phyloP scores from a whole-genome alignment of 2,329 filamentous ascomycete species.

The Pseudogymnoascus sp. region DNA sequence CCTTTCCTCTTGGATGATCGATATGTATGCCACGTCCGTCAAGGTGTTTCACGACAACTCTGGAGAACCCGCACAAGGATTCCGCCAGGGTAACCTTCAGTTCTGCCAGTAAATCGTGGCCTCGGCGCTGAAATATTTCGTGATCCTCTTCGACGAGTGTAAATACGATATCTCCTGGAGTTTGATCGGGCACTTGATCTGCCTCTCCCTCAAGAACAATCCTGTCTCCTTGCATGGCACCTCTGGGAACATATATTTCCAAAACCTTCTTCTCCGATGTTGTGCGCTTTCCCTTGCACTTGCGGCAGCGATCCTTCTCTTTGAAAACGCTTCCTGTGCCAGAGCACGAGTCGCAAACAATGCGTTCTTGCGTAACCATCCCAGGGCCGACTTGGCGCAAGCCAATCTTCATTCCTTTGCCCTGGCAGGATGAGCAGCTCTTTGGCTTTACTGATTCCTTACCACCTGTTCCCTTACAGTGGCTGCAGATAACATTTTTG shows the following conservation, averaged over 20 bases:
- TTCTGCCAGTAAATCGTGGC: slow-evolving; percentile 75
- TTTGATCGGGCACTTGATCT: slow-evolving; percentile 82
- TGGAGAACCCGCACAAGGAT: slow-evolving; percentile 79
- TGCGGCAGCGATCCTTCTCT: slow-evolving; percentile 97
- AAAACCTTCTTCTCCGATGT: slow-evolving; percentile 86
- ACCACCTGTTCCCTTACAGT: slow-evolving; percentile 82
- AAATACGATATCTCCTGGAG: slow-evolving; percentile 90
- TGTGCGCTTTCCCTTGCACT: slow-evolving; percentile 90
- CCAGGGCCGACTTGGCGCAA: slow-evolving; percentile 81
- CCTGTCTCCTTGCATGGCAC: slow-evolving; percentile 76
- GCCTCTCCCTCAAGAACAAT: slow-evolving; percentile 91
- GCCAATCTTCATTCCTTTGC: slow-evolving; percentile 67
- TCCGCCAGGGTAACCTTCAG: slow-evolving; percentile 76
- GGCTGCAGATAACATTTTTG: slow-evolving; percentile 82
- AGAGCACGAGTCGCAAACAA: slow-evolving; percentile 74
- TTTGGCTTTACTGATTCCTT: slow-evolving; percentile 86
- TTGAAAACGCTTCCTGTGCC: slow-evolving; percentile 83
- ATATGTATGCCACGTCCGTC: slow-evolving; percentile 87
- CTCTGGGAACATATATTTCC: slow-evolving; percentile 91
- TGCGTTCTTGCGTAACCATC: slow-evolving; percentile 71
- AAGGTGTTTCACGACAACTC: slow-evolving; percentile 84
- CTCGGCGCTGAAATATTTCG: slow-evolving; percentile 72
- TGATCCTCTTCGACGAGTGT: slow-evolving; percentile 76
- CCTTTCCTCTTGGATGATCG: slow-evolving; percentile 69
- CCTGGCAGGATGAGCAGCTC: slow-evolving; percentile 77